Conservation (phyloP, 306 rosid genomes). For the Prinsepia uniflora region DNA sequence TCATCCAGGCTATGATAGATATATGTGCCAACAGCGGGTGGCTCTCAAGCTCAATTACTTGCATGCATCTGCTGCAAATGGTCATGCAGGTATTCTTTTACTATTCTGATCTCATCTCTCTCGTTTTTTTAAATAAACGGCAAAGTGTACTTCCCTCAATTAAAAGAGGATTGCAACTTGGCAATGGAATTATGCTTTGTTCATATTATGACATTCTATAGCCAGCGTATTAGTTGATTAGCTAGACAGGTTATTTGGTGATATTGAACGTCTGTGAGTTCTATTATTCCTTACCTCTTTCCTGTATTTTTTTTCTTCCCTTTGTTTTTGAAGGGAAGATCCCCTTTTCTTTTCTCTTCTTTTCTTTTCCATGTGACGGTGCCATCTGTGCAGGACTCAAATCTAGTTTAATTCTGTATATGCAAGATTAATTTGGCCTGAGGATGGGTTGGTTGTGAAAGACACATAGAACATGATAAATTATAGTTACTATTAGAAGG, state of each 20-base stretch:
- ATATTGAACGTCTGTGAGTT: neutral
- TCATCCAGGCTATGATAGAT: conserved; percentile 98
- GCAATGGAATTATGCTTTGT: neutral
- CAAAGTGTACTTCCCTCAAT: no score
- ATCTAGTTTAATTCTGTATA: no score
- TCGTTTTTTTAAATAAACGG: neutral
- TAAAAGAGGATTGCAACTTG: neutral
- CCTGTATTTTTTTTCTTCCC: neutral
- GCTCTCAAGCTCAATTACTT: conserved; percentile 82
- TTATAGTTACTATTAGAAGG: neutral
- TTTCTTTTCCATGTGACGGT: neutral
- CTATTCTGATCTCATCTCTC: neutral
- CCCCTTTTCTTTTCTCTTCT: neutral
- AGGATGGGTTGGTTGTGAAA: neutral
- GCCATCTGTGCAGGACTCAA: neutral
- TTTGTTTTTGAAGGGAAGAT: neutral
- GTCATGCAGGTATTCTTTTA: conserved; percentile 72
- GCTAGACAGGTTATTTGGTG: neutral
- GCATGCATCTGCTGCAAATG: conserved; percentile 98
- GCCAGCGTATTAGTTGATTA: neutral
- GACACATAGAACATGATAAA: neutral
- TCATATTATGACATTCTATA: neutral
- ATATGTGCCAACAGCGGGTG: conserved; percentile 95
- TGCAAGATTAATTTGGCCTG: neutral
- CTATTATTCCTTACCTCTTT: neutral